A percentile compares a stretch with the other conserved stretches of the same genome.
phyloP scores from a whole-genome alignment of 2,329 filamentous ascomycete genomes.

The Macrophomina tecta region DNA sequence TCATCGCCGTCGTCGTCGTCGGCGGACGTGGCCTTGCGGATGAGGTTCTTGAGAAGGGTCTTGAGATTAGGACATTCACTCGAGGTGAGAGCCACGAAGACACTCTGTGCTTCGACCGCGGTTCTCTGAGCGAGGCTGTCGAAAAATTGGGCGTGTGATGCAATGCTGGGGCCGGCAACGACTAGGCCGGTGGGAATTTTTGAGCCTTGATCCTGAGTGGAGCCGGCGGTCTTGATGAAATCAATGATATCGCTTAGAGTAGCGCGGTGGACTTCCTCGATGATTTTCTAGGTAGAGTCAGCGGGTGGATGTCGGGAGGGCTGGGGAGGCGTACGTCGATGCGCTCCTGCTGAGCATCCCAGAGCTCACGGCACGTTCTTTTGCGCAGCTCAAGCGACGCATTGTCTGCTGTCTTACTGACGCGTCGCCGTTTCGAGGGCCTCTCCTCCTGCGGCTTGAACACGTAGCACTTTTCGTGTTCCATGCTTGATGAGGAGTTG shows the following conservation, averaged over 20 bases:
- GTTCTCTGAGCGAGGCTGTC: slow-evolving; percentile 47
- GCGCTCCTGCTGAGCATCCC: slow-evolving; percentile 67
- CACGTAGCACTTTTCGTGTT: slow-evolving; percentile 56
- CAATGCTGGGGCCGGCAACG: slow-evolving; percentile 78
- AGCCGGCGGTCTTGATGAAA: slow-evolving; percentile 45
- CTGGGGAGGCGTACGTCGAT: slow-evolving; percentile 60
- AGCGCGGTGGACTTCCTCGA: slow-evolving; percentile 48
- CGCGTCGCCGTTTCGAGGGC: slow-evolving; percentile 50
- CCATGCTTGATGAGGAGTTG: slow-evolving; percentile 42
- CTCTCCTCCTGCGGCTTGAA: slow-evolving; percentile 47
- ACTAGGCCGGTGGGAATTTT: slow-evolving; percentile 74
- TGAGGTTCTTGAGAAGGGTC: slow-evolving; percentile 73
- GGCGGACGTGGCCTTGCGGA: slow-evolving; percentile 66
- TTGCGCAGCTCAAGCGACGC: slow-evolving; percentile 58
- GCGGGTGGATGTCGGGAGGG: neutral
- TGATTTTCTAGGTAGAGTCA: slow-evolving; percentile 38
- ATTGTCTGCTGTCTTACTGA: slow-evolving; percentile 39
- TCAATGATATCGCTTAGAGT: slow-evolving; percentile 46
- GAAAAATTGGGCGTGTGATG: slow-evolving; percentile 76
- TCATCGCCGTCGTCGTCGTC: slow-evolving; percentile 61
- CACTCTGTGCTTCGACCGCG: slow-evolving; percentile 44
- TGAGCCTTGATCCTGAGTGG: slow-evolving; percentile 38
- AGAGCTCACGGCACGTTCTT: slow-evolving; percentile 66
- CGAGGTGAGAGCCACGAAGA: slow-evolving; percentile 71
- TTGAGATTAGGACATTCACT: slow-evolving; percentile 77